Conservation (phyloP, 495 filamentous ascomycete genomes). For the Penicillium flavigenum region DNA sequence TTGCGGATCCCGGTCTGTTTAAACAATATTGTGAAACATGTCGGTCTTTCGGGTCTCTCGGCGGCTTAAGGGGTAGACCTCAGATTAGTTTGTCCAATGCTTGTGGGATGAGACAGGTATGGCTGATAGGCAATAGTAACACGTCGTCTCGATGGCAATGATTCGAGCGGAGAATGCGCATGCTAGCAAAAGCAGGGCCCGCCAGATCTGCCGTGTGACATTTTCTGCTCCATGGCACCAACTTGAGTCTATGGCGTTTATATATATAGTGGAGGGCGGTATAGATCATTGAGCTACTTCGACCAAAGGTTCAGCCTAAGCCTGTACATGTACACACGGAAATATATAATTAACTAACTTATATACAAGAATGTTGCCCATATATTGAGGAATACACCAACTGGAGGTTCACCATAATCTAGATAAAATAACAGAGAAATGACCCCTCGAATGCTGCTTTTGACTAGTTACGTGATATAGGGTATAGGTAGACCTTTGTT, state of each 20-base stretch:
- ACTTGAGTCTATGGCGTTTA: neutral
- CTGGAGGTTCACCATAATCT: no score
- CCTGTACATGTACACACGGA: no score
- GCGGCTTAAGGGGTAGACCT: neutral
- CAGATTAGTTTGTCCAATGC: neutral
- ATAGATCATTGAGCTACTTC: no score
- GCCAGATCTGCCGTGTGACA: neutral
- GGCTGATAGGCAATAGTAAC: neutral
- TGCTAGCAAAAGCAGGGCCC: neutral
- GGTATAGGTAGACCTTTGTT: no score
- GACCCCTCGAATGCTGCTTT: no score
- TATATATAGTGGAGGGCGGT: no score
- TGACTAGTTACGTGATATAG: no score
- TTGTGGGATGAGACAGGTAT: neutral
- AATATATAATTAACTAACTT: no score
- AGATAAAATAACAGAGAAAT: no score
- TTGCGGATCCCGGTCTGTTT: neutral
- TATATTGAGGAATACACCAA: no score
- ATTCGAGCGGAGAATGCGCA: neutral
- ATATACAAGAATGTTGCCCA: no score
- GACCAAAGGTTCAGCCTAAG: no score
- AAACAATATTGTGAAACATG: neutral
- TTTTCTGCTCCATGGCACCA: neutral
- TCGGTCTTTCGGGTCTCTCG: neutral
- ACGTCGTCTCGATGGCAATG: neutral